These are phyloP conservation scores for Candida odintsovae DNA, from an alignment of 805 yeast genomes.

Conservation along the genomic window DNA sequence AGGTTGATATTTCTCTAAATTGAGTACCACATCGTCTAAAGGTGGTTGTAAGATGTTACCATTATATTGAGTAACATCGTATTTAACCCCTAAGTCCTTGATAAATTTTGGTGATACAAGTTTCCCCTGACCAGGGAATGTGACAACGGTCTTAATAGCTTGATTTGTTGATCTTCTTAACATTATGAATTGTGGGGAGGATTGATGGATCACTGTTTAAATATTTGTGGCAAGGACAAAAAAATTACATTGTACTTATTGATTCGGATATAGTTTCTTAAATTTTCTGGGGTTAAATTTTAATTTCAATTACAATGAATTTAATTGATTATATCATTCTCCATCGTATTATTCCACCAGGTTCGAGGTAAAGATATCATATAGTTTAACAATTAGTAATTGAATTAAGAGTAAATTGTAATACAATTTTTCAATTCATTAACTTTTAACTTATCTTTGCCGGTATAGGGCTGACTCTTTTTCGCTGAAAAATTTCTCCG, in stretches of 20 bases:
- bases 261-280: background rate
- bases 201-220: no score
- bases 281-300: background rate
- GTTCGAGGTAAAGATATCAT: no score
- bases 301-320: background rate
- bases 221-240: no score
- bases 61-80: background rate
- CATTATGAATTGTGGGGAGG: background rate
- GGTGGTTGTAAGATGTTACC: background rate
- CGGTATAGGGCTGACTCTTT: background rate
- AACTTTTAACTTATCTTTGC: no score
- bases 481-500: background rate
- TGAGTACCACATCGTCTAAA: background rate
- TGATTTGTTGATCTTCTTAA: background rate
- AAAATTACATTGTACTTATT: no score
- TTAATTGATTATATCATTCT: background rate
- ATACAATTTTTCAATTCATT: no score
- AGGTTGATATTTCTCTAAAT: background rate
- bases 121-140: slow-evolving; percentile 24
- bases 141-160: slow-evolving; percentile 7
- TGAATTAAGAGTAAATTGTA: no score
- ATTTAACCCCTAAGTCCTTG: background rate
- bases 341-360: no score
- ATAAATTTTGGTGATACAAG: background rate
- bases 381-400: no score